Conservation (phyloP, 352 stramenopile species). For the Pythium folliculosum region DNA sequence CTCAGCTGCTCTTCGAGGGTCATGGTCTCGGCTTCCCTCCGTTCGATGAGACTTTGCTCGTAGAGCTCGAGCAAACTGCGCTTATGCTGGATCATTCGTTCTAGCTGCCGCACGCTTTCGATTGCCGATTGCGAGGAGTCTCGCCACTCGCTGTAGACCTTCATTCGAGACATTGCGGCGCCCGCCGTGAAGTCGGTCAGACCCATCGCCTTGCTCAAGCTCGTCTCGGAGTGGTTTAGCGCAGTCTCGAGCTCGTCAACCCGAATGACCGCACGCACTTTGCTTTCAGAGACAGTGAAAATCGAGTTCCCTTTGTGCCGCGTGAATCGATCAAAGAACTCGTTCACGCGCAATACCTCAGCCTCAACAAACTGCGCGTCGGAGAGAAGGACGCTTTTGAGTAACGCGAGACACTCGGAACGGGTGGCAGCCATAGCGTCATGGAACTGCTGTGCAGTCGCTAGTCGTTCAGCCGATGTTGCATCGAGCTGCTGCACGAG, state of each 20-base stretch:
- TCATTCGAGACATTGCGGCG: slow-evolving; percentile 33
- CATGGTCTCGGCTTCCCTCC: slow-evolving; percentile 41
- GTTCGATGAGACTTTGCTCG: slow-evolving; percentile 21
- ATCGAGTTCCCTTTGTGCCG: slow-evolving; percentile 43
- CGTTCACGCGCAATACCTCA: slow-evolving; percentile 54
- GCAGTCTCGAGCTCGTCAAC: slow-evolving; percentile 40
- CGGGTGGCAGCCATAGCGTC: slow-evolving; percentile 42
- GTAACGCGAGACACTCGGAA: slow-evolving; percentile 46
- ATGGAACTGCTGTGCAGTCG: slow-evolving; percentile 39
- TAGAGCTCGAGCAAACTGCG: slow-evolving; percentile 39
- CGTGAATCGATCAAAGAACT: slow-evolving; percentile 28
- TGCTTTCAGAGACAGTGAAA: slow-evolving; percentile 39
- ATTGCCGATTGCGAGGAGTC: slow-evolving; percentile 34
- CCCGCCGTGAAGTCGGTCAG: slow-evolving; percentile 50
- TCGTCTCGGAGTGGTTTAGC: slow-evolving; percentile 33
- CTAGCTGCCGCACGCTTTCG: slow-evolving; percentile 33
- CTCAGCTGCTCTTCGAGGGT: slow-evolving; percentile 39
- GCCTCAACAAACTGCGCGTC: slow-evolving; percentile 63
- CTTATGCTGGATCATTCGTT: slow-evolving; percentile 39
- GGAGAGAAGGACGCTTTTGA: slow-evolving; percentile 50
- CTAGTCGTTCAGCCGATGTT: slow-evolving; percentile 28
- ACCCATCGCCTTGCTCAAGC: slow-evolving; percentile 45
- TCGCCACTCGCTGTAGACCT: slow-evolving; percentile 61
- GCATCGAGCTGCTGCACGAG: slow-evolving; percentile 37
- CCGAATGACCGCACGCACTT: slow-evolving; percentile 42